Evolutionary conservation across 2,329 filamentous ascomycete species (phyloP).

Genomic region (Beauveria sp.): DNA sequence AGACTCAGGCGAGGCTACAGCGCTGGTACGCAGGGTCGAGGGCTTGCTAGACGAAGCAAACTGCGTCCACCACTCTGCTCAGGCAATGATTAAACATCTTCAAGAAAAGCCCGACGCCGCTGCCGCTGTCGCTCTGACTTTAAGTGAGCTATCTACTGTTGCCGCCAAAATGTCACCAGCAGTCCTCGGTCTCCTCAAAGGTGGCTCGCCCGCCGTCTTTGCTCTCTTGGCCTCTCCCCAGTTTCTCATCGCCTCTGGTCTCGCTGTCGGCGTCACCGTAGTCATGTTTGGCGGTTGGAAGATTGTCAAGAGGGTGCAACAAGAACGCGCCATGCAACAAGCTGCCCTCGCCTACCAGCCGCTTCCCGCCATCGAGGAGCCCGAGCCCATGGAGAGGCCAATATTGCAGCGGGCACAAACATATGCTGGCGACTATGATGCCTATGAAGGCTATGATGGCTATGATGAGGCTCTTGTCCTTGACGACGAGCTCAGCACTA

Average conservation of each 20-base stretch:
- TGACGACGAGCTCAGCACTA: slow-evolving; percentile 50
- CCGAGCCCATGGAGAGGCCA: slow-evolving; percentile 12
- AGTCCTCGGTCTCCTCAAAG: slow-evolving; percentile 68
- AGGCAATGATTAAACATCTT: slow-evolving; percentile 68
- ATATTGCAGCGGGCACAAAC: slow-evolving; percentile 19
- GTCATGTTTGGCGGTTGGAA: slow-evolving; percentile 96
- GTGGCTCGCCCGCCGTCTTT: slow-evolving; percentile 76
- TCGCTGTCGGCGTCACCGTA: slow-evolving; percentile 86
- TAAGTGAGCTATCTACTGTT: slow-evolving; percentile 83
- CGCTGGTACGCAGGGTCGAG: slow-evolving; percentile 68
- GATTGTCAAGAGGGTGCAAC: slow-evolving; percentile 79
- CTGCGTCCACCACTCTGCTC: slow-evolving; percentile 78
- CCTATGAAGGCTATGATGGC: slow-evolving; percentile 4
- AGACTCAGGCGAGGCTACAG: slow-evolving; percentile 39
- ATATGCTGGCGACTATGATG: slow-evolving; percentile 28
- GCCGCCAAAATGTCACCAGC: slow-evolving; percentile 77
- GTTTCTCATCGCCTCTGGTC: slow-evolving; percentile 85
- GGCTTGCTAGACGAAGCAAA: slow-evolving; percentile 76
- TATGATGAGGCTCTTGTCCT: slow-evolving; percentile 50
- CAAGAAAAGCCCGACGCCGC: slow-evolving; percentile 75
- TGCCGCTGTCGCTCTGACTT: slow-evolving; percentile 83
- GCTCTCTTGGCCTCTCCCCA: slow-evolving; percentile 82
- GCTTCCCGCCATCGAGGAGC: slow-evolving; percentile 11
- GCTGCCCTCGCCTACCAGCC: slow-evolving; percentile 23
- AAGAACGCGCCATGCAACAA: slow-evolving; percentile 25